Evolutionary conservation across 2,329 filamentous ascomycete species (phyloP), one percentile per base, ranked within the genome.

Genomic region (Diaporthe ampelina): DNA sequence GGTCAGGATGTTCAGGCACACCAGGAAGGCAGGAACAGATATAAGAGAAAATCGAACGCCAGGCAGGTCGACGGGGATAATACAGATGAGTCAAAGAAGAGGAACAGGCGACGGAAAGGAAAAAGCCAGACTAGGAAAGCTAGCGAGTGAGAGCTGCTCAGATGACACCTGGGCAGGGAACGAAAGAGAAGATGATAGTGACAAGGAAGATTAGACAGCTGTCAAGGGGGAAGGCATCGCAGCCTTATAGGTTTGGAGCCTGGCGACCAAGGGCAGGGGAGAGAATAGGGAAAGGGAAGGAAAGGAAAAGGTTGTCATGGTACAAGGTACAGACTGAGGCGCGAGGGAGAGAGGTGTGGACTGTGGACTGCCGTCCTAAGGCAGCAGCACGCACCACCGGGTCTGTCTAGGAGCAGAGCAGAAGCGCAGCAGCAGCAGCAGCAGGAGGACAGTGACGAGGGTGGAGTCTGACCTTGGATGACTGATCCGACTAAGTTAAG

Each of bases 201-300:
- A 76, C 70, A 72, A 75, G 77, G 48, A 54, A 72, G 61, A 74
- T 50, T 56, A 63, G 57, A 73, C 54, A 72, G 56, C 72, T 50
- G 65, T 63, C 50, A 63, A 79, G 78, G 78, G 78, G 81, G 81
- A 85, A 85, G 86, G 81, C 82, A 88, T 88, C 84, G 85, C 80
- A 87, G 85, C 87, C 88, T 90, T 90, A 89, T 90, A 90, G 81
- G 76, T 79, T 81, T 81, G 83, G 78, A 84, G 83, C 82, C 84
- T 85, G 81, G 81, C 65, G 73, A 79, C 77, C 75, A 74, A 70
- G 70, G 71, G 73, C 61, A 57, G 78, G 76, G 77, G 76, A 78
- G 78, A 75, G 74, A 68, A 73, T 67, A 75, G 76, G 74, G 71
- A 77, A 77, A 73, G 74, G 73, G 56, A 40, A 48, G 52, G 52